Evolutionary conservation across 2,329 filamentous ascomycete genomes (phyloP).

Genomic region (Fusarium sp.): DNA sequence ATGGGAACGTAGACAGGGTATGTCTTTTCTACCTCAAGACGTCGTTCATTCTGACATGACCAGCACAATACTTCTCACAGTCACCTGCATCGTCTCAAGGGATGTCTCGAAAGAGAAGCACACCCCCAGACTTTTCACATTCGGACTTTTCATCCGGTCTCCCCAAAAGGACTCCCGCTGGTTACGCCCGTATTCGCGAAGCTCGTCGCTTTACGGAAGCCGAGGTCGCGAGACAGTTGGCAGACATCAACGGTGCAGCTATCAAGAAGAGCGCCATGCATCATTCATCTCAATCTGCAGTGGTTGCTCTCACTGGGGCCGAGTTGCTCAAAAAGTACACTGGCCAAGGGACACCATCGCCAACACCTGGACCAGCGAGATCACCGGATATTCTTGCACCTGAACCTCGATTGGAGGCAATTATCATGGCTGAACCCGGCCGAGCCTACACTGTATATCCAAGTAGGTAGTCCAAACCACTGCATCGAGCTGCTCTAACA

Average conservation of each 20-base stretch:
- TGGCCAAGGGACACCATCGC: constrained; percentile 2
- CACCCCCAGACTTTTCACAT: constrained; percentile 1
- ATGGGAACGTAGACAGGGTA: constrained; percentile 43
- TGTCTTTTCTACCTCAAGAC: background rate
- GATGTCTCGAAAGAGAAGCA: constrained; percentile 19
- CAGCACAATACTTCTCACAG: constrained; percentile 9
- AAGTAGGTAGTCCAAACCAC: background rate
- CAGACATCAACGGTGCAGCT: constrained; percentile 2
- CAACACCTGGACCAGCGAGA: background rate
- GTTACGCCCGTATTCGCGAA: constrained; percentile 2
- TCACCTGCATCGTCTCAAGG: background rate
- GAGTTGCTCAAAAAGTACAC: constrained; percentile 30
- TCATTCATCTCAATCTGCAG: background rate
- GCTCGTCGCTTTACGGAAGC: constrained; percentile 36
- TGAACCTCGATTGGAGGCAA: constrained; percentile 20
- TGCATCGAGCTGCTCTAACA: background rate
- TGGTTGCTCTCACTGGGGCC: constrained; percentile 16
- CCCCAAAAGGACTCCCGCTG: constrained; percentile 12
- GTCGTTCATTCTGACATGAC: background rate
- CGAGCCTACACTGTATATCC: constrained; percentile 28
- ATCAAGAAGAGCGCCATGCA: constrained; percentile 18
- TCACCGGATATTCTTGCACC: background rate
- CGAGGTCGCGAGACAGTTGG: constrained; percentile 16
- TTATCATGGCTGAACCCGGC: constrained; percentile 26
- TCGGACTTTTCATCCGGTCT: background rate